Conservation (phyloP, 495 filamentous ascomycete species). For the Penicillium coffeae region DNA sequence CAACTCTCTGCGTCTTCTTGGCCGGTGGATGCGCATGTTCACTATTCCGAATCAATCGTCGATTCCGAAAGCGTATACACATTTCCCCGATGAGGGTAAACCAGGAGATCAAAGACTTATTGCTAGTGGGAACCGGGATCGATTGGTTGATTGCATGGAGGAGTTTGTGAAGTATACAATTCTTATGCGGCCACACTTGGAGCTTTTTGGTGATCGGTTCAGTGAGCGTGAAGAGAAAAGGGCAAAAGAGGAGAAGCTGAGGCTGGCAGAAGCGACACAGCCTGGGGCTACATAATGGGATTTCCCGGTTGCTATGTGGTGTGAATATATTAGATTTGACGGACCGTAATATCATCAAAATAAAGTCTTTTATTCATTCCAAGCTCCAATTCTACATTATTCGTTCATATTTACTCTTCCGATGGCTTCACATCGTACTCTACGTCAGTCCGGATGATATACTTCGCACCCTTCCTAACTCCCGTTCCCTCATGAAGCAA, state of each 20-base stretch:
- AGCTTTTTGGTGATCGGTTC: constrained; percentile 61
- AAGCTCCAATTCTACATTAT: neutral
- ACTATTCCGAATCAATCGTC: constrained; percentile 66
- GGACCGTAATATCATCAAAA: too few relatives aligned
- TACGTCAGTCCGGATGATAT: constrained; percentile 39
- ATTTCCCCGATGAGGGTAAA: constrained; percentile 54
- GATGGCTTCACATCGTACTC: constrained; percentile 32
- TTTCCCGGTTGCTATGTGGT: too few relatives aligned
- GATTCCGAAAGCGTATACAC: constrained; percentile 61
- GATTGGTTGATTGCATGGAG: constrained; percentile 76
- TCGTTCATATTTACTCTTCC: neutral
- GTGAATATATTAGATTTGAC: too few relatives aligned
- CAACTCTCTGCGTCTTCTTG: constrained; percentile 66
- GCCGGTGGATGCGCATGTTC: constrained; percentile 79
- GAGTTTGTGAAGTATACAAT: constrained; percentile 74
- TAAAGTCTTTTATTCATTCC: too few relatives aligned
- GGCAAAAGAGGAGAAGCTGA: constrained; percentile 16
- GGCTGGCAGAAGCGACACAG: constrained; percentile 7
- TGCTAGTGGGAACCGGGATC: constrained; percentile 59
- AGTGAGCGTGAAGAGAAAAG: constrained; percentile 50
- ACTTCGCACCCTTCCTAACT: constrained; percentile 36
- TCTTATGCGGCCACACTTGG: constrained; percentile 58
- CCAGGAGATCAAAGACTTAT: constrained; percentile 52
- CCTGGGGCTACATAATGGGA: constrained; percentile 1
- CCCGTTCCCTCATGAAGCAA: constrained; percentile 39